These are phyloP conservation scores for Boletus patriciae DNA, from an alignment of 768 basidiomycete species.

Conservation along the genomic window DNA sequence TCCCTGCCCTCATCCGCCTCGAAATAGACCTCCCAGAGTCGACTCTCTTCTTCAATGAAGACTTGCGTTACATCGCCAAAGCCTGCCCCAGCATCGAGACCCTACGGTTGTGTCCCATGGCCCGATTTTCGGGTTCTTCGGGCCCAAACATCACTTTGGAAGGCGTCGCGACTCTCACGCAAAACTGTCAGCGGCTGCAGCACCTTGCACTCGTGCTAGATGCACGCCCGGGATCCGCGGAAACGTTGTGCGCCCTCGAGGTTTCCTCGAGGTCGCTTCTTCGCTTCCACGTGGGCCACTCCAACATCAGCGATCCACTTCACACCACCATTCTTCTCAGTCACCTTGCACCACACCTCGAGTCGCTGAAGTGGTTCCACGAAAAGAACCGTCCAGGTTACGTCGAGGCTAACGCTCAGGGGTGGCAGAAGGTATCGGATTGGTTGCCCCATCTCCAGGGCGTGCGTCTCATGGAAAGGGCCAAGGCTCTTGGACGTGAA, in stretches of 20 bases:
- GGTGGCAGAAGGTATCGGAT: slow-evolving; percentile 69
- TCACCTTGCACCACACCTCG: slow-evolving; percentile 71
- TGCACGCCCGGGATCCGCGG: slow-evolving; percentile 47
- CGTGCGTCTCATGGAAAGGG: slow-evolving; percentile 62
- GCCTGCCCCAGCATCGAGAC: slow-evolving; percentile 69
- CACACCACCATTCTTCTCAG: slow-evolving; percentile 71
- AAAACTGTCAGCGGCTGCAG: slow-evolving; percentile 59
- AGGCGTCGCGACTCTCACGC: slow-evolving; percentile 57
- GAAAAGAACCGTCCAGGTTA: slow-evolving; percentile 73
- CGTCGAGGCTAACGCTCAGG: slow-evolving; percentile 62
- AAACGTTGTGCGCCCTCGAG: slow-evolving; percentile 45
- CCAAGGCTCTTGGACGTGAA: slow-evolving; percentile 35
- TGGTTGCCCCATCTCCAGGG: slow-evolving; percentile 71
- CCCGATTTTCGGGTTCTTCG: slow-evolving; percentile 56
- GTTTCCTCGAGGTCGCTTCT: slow-evolving; percentile 65
- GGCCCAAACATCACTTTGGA: slow-evolving; percentile 63
- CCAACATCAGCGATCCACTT: slow-evolving; percentile 68
- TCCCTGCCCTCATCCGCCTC: slow-evolving; percentile 58
- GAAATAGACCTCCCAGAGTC: slow-evolving; percentile 82
- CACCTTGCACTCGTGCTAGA: slow-evolving; percentile 67
- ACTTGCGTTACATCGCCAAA: slow-evolving; percentile 56
- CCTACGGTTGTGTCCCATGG: slow-evolving; percentile 65
- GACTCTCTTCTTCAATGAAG: slow-evolving; percentile 58
- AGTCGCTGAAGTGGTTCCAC: slow-evolving; percentile 73
- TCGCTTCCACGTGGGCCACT: slow-evolving; percentile 75